A percentile compares a stretch with the other conserved stretches of the same genome.
phyloP scores from a whole-genome alignment of 495 filamentous ascomycete species.

The Penicillium canescens region DNA sequence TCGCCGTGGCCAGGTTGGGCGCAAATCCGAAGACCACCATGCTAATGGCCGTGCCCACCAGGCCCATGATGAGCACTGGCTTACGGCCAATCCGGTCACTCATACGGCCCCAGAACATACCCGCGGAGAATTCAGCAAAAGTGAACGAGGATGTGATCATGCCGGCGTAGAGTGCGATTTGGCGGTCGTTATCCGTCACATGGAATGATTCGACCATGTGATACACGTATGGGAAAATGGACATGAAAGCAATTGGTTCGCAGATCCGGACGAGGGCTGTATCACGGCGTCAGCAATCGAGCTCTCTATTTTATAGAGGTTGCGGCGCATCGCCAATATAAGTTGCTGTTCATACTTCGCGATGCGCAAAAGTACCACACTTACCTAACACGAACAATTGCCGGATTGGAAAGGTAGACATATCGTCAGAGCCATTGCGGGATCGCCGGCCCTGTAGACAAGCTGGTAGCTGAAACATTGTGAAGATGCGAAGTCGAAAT shows the following conservation, averaged over 20 bases:
- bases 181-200: constrained; percentile 71
- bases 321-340: neutral
- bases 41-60: constrained; percentile 87
- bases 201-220: constrained; percentile 95
- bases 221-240: constrained; percentile 98
- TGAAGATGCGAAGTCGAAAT: constrained; percentile 13
- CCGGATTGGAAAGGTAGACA: constrained; percentile 50
- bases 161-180: constrained; percentile 90
- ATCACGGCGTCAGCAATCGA: constrained; percentile 34
- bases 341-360: constrained; percentile 22
- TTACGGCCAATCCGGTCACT: constrained; percentile 93
- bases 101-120: constrained; percentile 87
- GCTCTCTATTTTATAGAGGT: neutral
- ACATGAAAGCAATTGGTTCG: constrained; percentile 99
- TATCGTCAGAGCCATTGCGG: constrained; percentile 27
- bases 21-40: constrained; percentile 95
- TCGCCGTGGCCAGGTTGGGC: constrained; percentile 75
- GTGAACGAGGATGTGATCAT: constrained; percentile 97
- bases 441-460: constrained; percentile 39
- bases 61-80: constrained; percentile 82
- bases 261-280: constrained; percentile 91
- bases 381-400: constrained; percentile 76
- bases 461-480: constrained; percentile 41
- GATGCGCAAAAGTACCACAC: constrained; percentile 29
- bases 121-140: constrained; percentile 89